Evolutionary conservation across 2,329 filamentous ascomycete genomes (phyloP), one percentile per base, ranked within the genome.

Genomic region (Hypoxylon sp.): DNA sequence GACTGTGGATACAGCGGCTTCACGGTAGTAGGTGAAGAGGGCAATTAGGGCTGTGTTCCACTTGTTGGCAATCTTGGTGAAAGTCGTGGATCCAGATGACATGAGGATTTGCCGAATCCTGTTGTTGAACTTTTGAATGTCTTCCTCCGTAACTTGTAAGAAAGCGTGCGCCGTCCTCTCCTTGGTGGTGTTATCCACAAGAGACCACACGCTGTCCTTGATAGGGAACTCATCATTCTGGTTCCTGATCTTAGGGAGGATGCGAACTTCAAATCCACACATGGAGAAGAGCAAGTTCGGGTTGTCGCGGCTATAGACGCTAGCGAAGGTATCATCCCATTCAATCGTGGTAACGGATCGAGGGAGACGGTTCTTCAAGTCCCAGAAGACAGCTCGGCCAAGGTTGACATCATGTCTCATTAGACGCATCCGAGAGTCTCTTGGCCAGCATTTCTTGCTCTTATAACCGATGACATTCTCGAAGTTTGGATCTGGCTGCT

Each of bases 41-140:
- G 96, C 94, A 76, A 99, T 99, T 73, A 99, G 82, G 1, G 93
- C 96, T 0, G 96, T 99, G 81, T 99, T 99, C 96, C 97, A 99
- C 83, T 99, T 99, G 83, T 99, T 99, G 51, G 97, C 96, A 77
- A 99, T 99, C 87, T 99, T 99, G 50, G 96, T 99, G 82, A 99
- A 99, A 0, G 96, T 99, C 0, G 96, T 99, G 4, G 93, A 97
- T n/a, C 96, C 97, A 65, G 96, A 98, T 10, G 95, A 98, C 96
- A 99, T 99, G 62, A 99, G 86, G 78, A 99, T 99, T 77, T 99
- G 96, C 66, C 96, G 90, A 77, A 99, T 99, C 46, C 97, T 91
- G 80, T 99, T 99, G 82, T 99, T 99, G 86, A 99, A 99, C 81
- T 98, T 98, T 72, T 95, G 92, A 53, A 99, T 95, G 77, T 99